phyloP scores from a whole-genome alignment of 2,329 filamentous ascomycete genomes.

The Hypoxylon sp. region DNA sequence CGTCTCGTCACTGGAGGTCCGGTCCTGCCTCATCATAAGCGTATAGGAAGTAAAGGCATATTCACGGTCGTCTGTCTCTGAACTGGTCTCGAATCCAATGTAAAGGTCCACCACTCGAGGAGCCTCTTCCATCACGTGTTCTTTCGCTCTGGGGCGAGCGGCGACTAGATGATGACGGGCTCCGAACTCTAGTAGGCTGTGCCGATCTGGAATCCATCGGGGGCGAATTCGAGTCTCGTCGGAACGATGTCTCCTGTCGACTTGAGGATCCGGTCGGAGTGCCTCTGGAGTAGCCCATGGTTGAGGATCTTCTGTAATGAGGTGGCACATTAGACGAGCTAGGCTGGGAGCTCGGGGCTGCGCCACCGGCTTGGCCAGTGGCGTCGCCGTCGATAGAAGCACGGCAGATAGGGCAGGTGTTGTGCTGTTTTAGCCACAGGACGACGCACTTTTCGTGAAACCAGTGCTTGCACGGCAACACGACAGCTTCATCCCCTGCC shows the following conservation, averaged over 20 bases:
- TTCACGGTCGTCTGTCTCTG: slow-evolving; percentile 35
- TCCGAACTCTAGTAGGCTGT: slow-evolving; percentile 38
- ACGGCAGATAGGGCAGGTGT: slow-evolving; percentile 88
- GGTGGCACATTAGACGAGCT: slow-evolving; percentile 27
- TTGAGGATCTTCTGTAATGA: slow-evolving; percentile 28
- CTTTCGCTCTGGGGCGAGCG: slow-evolving; percentile 42
- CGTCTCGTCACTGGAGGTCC: background rate
- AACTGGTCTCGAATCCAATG: slow-evolving; percentile 57
- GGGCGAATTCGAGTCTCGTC: slow-evolving; percentile 41
- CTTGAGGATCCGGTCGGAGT: slow-evolving; percentile 20
- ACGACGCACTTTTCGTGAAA: slow-evolving; percentile 86
- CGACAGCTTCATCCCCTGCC: slow-evolving; percentile 75
- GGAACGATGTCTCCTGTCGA: slow-evolving; percentile 24
- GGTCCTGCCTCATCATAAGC: background rate
- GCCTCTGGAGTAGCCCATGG: slow-evolving; percentile 37
- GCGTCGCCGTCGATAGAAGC: slow-evolving; percentile 58
- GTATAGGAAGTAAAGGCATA: background rate
- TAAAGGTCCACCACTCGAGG: slow-evolving; percentile 50
- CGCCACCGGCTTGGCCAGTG: slow-evolving; percentile 36
- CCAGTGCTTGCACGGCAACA: slow-evolving; percentile 90
- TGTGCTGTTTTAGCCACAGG: slow-evolving; percentile 87
- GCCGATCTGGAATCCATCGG: slow-evolving; percentile 33
- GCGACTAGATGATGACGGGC: slow-evolving; percentile 40
- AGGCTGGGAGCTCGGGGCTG: slow-evolving; percentile 19
- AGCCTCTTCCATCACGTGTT: slow-evolving; percentile 46